Base-by-base conservation (phyloP, 1,284 basidiomycete genomes). In the Spongispora temasekensis region DNA sequence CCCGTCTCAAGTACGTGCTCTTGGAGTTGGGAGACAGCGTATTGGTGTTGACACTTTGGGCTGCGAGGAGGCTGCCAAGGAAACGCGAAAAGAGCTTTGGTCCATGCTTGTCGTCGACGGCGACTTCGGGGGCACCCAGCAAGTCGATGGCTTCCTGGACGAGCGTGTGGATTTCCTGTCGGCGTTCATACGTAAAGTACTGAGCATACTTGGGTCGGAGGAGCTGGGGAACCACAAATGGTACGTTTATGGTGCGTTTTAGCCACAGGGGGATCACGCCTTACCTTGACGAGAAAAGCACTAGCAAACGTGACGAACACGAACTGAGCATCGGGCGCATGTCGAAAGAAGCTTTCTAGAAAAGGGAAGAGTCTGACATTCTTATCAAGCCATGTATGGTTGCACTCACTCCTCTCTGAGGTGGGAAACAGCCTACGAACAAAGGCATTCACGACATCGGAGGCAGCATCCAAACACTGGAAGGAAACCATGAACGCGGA, bases 301-400 rank as follows among this genome's bases (percentile, higher is more conserved):
- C 89, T 87, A 6, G 92, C 92, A 65, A 94, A 95, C 0, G 90
- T 90, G n/a, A 90, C 83, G 67, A 93, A 93, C 25, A 95, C 86
- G 62, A 88, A 89, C 66, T 94, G 91, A 1, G 89, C 87, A 69
- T 94, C 91, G 2, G 92, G 90, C 0, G 90, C 91, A 68, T 93
- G 90, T 4, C 88, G 82, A 57, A 91, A 79, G 65, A 84, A 87
- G 32, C 82, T 77, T 61, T 81, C 85, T 86, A 62, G 17, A 28
- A 7, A 52, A 52, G 17, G 23, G 25, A 51, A 30, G 21, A 61
- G 32, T 15, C 58, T 48, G 5, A 61, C 60, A 56, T 63, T 52
- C 54, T 34, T 54, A 4, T 35, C 37, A 42, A 8, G 46, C 42
- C 40, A 15, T 58, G 25, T 51, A 3, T 42, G 13, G 21, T 27